A percentile compares a stretch with the other conserved stretches of the same genome.
phyloP scores from a whole-genome alignment of 2,329 filamentous ascomycete genomes.

The Beauveria medogensis region DNA sequence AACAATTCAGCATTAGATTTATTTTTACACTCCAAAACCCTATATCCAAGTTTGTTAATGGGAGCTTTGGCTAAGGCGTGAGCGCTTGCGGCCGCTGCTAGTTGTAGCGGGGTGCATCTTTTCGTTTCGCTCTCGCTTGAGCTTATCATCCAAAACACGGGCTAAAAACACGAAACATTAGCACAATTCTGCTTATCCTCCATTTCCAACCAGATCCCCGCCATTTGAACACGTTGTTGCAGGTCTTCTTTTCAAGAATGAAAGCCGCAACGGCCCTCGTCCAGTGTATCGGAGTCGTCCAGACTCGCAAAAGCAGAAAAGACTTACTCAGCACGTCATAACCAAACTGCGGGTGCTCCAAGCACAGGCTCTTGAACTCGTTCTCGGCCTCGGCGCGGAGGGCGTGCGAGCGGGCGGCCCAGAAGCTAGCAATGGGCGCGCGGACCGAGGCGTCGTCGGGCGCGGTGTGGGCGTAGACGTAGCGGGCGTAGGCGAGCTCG shows the following conservation, averaged over 20 bases:
- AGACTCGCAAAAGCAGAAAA: not conserved
- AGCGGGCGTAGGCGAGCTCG: slow-evolving; percentile 86
- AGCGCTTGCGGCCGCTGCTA: slow-evolving; percentile 47
- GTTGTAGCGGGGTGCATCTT: slow-evolving; percentile 43
- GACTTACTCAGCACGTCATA: slow-evolving; percentile 79
- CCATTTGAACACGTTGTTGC: too few relatives aligned
- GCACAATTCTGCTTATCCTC: slow-evolving; percentile 13
- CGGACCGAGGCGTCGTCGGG: slow-evolving; percentile 65
- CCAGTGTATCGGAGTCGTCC: not conserved
- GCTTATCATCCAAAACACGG: slow-evolving; percentile 57
- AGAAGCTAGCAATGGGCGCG: slow-evolving; percentile 81
- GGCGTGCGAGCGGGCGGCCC: slow-evolving; percentile 73
- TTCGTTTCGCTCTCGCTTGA: slow-evolving; percentile 54
- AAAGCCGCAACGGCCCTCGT: not conserved
- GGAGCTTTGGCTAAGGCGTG: slow-evolving; percentile 40
- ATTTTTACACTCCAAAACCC: not conserved
- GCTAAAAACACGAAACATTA: slow-evolving; percentile 31
- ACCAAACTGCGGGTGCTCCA: slow-evolving; percentile 85
- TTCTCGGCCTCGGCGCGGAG: slow-evolving; percentile 77
- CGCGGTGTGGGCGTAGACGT: slow-evolving; percentile 72
- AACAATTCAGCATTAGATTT: not conserved
- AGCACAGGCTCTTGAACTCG: slow-evolving; percentile 76
- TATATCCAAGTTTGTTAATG: not conserved
- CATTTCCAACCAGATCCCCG: too few relatives aligned
- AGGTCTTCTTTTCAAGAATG: too few relatives aligned